These are phyloP conservation scores for Geosmithia morbida DNA, from an alignment of 2,329 filamentous ascomycete genomes.

Conservation along the genomic window DNA sequence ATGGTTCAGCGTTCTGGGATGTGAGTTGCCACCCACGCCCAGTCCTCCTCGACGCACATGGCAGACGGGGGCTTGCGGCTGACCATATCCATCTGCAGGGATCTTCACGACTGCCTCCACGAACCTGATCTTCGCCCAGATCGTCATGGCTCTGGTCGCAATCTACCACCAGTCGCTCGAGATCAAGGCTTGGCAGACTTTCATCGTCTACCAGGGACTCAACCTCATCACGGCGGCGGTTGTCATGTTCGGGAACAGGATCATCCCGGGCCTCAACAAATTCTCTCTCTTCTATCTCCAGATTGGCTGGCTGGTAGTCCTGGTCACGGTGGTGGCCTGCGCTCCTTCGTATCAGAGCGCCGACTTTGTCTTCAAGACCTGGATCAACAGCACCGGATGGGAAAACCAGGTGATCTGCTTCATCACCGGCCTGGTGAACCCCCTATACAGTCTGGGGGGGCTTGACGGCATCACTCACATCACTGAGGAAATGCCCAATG, in stretches of 20 bases:
- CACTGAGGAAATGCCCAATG: slow-evolving; percentile 35
- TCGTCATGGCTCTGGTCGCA: slow-evolving; percentile 24
- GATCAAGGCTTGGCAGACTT: slow-evolving; percentile 31
- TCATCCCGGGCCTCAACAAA: slow-evolving; percentile 26
- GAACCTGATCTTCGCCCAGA: slow-evolving; percentile 26
- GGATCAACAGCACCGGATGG: slow-evolving; percentile 39
- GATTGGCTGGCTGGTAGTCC: slow-evolving; percentile 28
- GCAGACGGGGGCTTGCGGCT: too few relatives aligned
- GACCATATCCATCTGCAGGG: too few relatives aligned
- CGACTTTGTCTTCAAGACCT: slow-evolving; percentile 35
- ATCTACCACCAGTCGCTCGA: slow-evolving; percentile 22
- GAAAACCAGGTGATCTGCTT: slow-evolving; percentile 31
- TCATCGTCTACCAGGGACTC: slow-evolving; percentile 25
- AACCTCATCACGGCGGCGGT: slow-evolving; percentile 26
- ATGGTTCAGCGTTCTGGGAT: slow-evolving; percentile 37
- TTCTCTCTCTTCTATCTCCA: slow-evolving; percentile 29
- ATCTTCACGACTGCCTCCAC: slow-evolving; percentile 28
- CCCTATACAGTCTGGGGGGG: slow-evolving; percentile 29
- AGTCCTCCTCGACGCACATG: not conserved
- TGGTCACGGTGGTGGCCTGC: slow-evolving; percentile 30
- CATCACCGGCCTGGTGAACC: slow-evolving; percentile 33
- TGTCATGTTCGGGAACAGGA: slow-evolving; percentile 31
- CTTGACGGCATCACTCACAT: slow-evolving; percentile 33
- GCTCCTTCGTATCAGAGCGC: slow-evolving; percentile 27
- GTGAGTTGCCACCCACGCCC: slow-evolving; percentile 15